These are phyloP conservation scores for Raffaelea arxii DNA, from an alignment of 2,329 filamentous ascomycete genomes.

Conservation along the genomic window DNA sequence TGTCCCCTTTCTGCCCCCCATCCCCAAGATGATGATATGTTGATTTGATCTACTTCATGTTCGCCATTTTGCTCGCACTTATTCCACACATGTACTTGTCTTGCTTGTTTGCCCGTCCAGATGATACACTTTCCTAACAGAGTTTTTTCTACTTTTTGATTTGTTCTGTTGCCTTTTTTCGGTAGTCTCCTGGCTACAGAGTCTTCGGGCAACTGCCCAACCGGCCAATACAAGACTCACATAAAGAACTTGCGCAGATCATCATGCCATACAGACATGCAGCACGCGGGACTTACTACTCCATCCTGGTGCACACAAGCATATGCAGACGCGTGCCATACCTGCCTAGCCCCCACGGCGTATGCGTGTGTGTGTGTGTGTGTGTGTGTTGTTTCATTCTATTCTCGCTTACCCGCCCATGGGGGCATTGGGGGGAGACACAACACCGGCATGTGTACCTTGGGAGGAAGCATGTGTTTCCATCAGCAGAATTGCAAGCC, in stretches of 20 bases:
- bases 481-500: conserved; percentile 5
- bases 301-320: background rate
- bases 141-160: no score
- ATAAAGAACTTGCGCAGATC: no score
- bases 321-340: background rate
- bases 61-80: background rate
- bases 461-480: background rate
- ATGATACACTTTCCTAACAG: background rate
- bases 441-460: background rate
- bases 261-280: background rate
- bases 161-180: no score
- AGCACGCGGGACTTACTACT: background rate
- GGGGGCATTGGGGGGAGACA: no score
- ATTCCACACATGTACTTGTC: background rate
- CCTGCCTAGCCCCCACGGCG: background rate
- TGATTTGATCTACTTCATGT: background rate
- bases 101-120: background rate
- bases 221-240: background rate
- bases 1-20: no score
- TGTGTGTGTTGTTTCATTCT: background rate
- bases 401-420: no score
- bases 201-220: no score
- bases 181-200: no score
- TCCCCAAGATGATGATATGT: background rate
- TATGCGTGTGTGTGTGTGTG: background rate